These are phyloP conservation scores for Blastobotrys raffinosifermentans DNA, from an alignment of 1,139 yeast species.

Conservation along the genomic window DNA sequence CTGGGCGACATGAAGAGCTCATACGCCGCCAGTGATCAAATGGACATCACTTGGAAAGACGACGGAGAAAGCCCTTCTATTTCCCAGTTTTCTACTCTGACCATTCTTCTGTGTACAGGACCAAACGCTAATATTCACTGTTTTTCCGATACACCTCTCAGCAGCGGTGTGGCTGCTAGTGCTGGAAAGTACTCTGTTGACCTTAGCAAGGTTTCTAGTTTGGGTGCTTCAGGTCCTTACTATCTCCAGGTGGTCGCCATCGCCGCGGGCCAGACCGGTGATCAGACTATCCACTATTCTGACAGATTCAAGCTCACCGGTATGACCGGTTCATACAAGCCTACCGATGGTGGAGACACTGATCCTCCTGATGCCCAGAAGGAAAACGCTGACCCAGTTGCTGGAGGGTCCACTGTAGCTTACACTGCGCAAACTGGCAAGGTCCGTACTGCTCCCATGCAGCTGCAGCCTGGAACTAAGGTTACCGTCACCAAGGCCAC, in stretches of 20 bases:
- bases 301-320: constrained; percentile 59
- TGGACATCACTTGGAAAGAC: constrained; percentile 61
- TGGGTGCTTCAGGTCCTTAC: constrained; percentile 58
- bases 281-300: constrained; percentile 62
- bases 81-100: constrained; percentile 40
- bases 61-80: constrained; percentile 45
- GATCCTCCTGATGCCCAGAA: constrained; percentile 37
- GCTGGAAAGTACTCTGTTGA: not conserved
- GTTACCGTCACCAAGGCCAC: constrained; percentile 41
- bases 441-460: constrained; percentile 86
- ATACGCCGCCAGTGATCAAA: constrained; percentile 45
- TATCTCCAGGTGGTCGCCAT: constrained; percentile 59
- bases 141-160: constrained; percentile 32
- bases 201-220: constrained; percentile 35
- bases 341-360: constrained; percentile 38
- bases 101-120: constrained; percentile 66
- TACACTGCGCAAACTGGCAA: constrained; percentile 72
- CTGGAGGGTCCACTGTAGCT: constrained; percentile 43
- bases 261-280: constrained; percentile 35
- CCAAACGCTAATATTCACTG: constrained; percentile 45
- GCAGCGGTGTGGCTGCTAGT: not conserved
- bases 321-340: constrained; percentile 55
- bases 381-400: constrained; percentile 16
- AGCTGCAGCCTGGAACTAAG: constrained; percentile 67
- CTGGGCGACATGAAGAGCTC: constrained; percentile 48